Evolutionary conservation across 371 early-diverging fungal genomes (phyloP).

Genomic region (Cokeromyces recurvatus): DNA sequence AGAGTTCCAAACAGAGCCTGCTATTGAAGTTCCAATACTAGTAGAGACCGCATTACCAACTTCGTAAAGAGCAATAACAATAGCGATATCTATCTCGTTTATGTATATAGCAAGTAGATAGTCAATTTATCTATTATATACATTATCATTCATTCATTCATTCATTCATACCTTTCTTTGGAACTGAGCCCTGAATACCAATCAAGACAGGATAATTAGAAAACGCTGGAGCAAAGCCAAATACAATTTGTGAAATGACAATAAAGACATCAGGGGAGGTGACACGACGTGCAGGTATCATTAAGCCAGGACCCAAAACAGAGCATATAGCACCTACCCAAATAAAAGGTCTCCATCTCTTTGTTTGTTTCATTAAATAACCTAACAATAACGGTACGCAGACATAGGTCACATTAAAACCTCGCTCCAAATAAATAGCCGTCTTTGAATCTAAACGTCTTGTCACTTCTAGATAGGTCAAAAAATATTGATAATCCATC

Average conservation of each 20-base stretch:
- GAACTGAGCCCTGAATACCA: slow-evolving; percentile 18
- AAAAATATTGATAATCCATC: slow-evolving; percentile 38
- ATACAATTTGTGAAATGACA: slow-evolving; percentile 37
- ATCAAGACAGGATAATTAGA: slow-evolving; percentile 23
- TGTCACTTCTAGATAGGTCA: slow-evolving; percentile 36
- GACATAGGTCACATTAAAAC: slow-evolving; percentile 36
- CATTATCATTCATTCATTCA: neutral
- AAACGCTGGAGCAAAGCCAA: slow-evolving; percentile 44
- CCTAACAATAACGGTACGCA: slow-evolving; percentile 27
- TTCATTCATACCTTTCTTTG: slow-evolving; percentile 10
- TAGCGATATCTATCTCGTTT: slow-evolving; percentile 38
- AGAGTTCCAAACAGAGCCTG: slow-evolving; percentile 44
- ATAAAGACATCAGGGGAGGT: slow-evolving; percentile 32
- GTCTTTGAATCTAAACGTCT: slow-evolving; percentile 16
- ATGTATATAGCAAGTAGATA: too few species aligned
- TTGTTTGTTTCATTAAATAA: slow-evolving; percentile 31
- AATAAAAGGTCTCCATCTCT: slow-evolving; percentile 33
- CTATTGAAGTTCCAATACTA: slow-evolving; percentile 37
- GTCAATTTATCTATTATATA: neutral
- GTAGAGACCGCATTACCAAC: slow-evolving; percentile 34
- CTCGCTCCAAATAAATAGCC: slow-evolving; percentile 32
- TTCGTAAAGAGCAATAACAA: slow-evolving; percentile 35
- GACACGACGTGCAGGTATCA: slow-evolving; percentile 44
- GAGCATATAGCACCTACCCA: slow-evolving; percentile 31
- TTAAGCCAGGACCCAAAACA: slow-evolving; percentile 39